Evolutionary conservation across 129 eudicot species (phyloP).

Genomic region (Dittrichia graveolens): DNA sequence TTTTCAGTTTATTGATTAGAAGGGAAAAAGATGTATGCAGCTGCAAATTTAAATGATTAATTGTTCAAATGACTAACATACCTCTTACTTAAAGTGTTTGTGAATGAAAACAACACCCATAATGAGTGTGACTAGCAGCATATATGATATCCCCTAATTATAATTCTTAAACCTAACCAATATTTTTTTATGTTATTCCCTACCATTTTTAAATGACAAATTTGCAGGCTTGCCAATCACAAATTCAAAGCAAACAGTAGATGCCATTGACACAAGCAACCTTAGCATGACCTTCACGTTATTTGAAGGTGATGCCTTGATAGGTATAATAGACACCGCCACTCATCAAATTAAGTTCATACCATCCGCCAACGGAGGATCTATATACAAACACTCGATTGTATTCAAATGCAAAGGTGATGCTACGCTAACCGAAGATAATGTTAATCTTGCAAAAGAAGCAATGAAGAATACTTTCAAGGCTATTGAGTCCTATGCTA

Average conservation of each 20-base stretch:
- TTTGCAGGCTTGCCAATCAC: not conserved
- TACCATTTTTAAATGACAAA: too few species aligned
- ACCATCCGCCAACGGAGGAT: conserved; percentile 9
- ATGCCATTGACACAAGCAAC: not conserved
- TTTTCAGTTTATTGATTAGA: too few species aligned
- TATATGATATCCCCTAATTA: too few species aligned
- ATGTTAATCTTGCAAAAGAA: not conserved
- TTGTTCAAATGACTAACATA: too few species aligned
- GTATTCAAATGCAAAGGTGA: not conserved
- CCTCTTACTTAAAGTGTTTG: too few species aligned
- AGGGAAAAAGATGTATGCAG: too few species aligned
- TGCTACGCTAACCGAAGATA: conserved; percentile 5
- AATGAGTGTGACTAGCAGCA: too few species aligned
- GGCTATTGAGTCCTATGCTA: not conserved
- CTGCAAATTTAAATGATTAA: too few species aligned
- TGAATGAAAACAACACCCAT: too few species aligned
- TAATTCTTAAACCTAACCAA: too few species aligned
- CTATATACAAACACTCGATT: not conserved
- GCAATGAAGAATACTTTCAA: not conserved
- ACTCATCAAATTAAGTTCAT: not conserved
- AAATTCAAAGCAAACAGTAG: not conserved
- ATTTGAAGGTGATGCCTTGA: conserved; percentile 3
- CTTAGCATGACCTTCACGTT: not conserved
- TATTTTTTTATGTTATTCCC: too few species aligned
- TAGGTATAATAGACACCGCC: not conserved